These are phyloP conservation scores for Lepidopterella palustris DNA, from an alignment of 495 filamentous ascomycete genomes.

Conservation along the genomic window DNA sequence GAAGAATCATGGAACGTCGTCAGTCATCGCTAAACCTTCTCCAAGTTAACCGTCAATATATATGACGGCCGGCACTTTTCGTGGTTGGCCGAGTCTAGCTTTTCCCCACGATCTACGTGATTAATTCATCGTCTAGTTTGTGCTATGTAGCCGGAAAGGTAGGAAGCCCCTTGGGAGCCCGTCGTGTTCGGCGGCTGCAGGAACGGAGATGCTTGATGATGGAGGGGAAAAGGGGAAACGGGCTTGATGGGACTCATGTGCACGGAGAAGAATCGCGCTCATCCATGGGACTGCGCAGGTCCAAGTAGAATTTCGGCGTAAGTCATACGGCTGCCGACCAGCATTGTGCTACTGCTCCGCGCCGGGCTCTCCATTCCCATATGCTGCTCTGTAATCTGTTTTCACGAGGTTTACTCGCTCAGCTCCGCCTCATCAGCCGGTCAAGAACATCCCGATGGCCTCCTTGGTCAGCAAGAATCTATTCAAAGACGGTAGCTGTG, in stretches of 20 bases:
- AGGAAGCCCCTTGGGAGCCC: not conserved
- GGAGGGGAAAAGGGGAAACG: not conserved
- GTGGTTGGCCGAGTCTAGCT: not conserved
- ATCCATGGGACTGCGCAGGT: not conserved
- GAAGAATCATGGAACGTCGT: not conserved
- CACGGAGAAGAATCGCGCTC: not conserved
- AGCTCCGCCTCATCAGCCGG: not conserved
- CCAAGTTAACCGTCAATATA: not conserved
- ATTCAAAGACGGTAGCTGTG: not conserved
- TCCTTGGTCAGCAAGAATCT: not conserved
- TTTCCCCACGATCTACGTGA: not conserved
- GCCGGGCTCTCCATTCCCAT: not conserved
- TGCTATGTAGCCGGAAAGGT: not conserved
- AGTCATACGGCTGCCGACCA: not conserved
- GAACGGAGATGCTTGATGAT: not conserved
- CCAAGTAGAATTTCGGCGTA: not conserved
- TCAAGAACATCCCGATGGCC: not conserved
- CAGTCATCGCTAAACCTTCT: not conserved
- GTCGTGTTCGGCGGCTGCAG: conserved; percentile 1
- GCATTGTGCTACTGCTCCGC: not conserved
- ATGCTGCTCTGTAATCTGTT: too few species aligned
- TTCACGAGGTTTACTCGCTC: not conserved
- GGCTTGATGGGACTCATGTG: not conserved
- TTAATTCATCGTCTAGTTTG: not conserved
- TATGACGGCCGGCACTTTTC: not conserved